phyloP scores from a whole-genome alignment of 2,329 filamentous ascomycete species.

The Ascochyta pisi region DNA sequence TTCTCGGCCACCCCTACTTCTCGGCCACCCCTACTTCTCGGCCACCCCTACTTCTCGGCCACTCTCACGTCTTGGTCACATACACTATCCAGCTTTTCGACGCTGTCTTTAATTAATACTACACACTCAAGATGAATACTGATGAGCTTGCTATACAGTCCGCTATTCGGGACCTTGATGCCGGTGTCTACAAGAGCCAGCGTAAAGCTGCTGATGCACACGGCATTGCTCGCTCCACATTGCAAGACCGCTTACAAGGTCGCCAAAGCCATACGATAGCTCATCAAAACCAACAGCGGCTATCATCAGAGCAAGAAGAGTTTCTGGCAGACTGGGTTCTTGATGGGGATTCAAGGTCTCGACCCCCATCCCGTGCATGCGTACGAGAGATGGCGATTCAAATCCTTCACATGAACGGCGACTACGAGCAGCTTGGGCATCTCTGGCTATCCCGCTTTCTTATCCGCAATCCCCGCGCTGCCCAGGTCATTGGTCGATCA shows the following conservation, averaged over 20 bases:
- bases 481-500: slow-evolving; percentile 18
- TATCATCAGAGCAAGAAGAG: slow-evolving; percentile 22
- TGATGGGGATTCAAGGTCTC: slow-evolving; percentile 20
- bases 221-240: slow-evolving; percentile 7
- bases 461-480: slow-evolving; percentile 18
- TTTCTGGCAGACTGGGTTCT: slow-evolving; percentile 29
- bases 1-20: too few species aligned
- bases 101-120: background rate
- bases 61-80: slow-evolving; percentile 1
- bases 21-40: background rate
- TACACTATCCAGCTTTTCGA: background rate
- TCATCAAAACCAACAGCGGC: slow-evolving; percentile 22
- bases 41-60: slow-evolving; percentile 1
- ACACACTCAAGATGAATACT: slow-evolving; percentile 12
- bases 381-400: slow-evolving; percentile 22
- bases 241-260: slow-evolving; percentile 8
- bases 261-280: slow-evolving; percentile 4
- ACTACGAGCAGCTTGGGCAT: slow-evolving; percentile 18
- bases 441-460: slow-evolving; percentile 23
- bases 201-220: slow-evolving; percentile 12
- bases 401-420: slow-evolving; percentile 20
- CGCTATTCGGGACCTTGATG: slow-evolving; percentile 19
- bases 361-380: slow-evolving; percentile 16
- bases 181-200: slow-evolving; percentile 20
- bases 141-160: slow-evolving; percentile 13